Percentiles rank a stretch among this genome's conserved stretches.
Evolutionary conservation across 1,284 basidiomycete species (phyloP).

Genomic region (Schizopora paradoxa): DNA sequence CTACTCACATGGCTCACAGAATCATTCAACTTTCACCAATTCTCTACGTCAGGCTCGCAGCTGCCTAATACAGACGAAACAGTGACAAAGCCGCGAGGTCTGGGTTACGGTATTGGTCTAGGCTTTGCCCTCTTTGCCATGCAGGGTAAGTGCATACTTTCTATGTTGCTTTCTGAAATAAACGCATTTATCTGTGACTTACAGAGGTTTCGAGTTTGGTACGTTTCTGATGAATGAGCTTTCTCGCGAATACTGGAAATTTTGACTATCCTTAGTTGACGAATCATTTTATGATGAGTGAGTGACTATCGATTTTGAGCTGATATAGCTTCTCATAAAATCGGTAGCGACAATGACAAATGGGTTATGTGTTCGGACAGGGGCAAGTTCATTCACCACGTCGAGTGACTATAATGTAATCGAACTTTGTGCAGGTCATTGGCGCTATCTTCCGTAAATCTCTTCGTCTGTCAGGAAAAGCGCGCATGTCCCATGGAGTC

Average conservation of each 20-base stretch:
- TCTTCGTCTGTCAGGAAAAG: conserved; percentile 60
- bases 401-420: too few species aligned
- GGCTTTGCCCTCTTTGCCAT: conserved; percentile 61
- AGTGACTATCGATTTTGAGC: conserved; percentile 16
- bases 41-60: too few species aligned
- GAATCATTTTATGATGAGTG: conserved; percentile 49
- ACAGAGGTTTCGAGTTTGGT: conserved; percentile 49
- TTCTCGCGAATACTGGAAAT: not conserved
- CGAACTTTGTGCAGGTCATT: too few species aligned
- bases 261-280: conserved; percentile 31
- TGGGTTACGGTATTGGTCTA: conserved; percentile 58
- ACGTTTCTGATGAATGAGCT: too few species aligned
- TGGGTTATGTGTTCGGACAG: conserved; percentile 47
- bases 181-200: conserved; percentile 1
- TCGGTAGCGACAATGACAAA: conserved; percentile 44
- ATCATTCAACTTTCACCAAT: too few species aligned
- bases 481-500: conserved; percentile 52
- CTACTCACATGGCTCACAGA: conserved; percentile 58
- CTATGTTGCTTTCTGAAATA: not conserved
- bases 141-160: conserved; percentile 44
- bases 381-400: conserved; percentile 32
- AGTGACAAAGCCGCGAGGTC: conserved; percentile 37
- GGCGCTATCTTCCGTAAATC: conserved; percentile 69
- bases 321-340: not conserved
- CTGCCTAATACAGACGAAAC: conserved; percentile 26